Conservation (phyloP, 495 filamentous ascomycete genomes). For the Xylaria bambusicola region DNA sequence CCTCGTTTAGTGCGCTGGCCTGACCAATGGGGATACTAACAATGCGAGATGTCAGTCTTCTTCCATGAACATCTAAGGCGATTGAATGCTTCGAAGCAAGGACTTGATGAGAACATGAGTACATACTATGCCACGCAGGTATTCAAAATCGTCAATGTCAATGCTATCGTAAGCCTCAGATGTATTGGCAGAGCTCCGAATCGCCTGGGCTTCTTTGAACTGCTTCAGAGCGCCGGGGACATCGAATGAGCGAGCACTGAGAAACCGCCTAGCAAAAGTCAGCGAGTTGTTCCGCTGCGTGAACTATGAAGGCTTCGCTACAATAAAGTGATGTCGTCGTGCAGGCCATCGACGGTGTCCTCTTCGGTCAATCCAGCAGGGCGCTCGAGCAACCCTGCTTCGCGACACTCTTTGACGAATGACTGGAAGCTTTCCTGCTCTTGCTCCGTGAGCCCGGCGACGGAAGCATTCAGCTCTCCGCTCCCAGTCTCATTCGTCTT, state of each 20-base stretch:
- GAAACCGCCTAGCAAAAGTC: slow-evolving; percentile 15
- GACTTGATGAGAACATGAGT: neutral
- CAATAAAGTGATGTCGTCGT: neutral
- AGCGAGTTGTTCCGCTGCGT: too few species aligned
- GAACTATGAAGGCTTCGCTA: too few species aligned
- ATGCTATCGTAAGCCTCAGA: slow-evolving; percentile 5
- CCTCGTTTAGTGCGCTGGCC: slow-evolving; percentile 10
- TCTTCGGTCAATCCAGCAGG: slow-evolving; percentile 3
- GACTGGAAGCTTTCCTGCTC: slow-evolving; percentile 7
- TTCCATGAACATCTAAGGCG: neutral
- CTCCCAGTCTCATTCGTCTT: neutral
- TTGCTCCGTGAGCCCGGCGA: slow-evolving; percentile 6
- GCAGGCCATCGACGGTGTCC: slow-evolving; percentile 8
- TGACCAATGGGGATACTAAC: slow-evolving; percentile 15
- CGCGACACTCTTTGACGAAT: slow-evolving; percentile 4
- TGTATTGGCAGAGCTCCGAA: neutral
- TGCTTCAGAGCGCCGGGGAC: neutral
- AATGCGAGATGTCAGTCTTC: neutral
- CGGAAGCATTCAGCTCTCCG: neutral
- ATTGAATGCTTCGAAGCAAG: neutral
- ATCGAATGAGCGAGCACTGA: slow-evolving; percentile 12
- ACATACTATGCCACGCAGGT: slow-evolving; percentile 6
- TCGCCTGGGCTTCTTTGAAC: slow-evolving; percentile 13
- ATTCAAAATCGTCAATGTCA: slow-evolving; percentile 14
- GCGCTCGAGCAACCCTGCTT: slow-evolving; percentile 6